Evolutionary conservation across 1,139 yeast genomes (phyloP), one percentile per base, ranked within the genome.

Genomic region (Yamadazyma taylorii): DNA sequence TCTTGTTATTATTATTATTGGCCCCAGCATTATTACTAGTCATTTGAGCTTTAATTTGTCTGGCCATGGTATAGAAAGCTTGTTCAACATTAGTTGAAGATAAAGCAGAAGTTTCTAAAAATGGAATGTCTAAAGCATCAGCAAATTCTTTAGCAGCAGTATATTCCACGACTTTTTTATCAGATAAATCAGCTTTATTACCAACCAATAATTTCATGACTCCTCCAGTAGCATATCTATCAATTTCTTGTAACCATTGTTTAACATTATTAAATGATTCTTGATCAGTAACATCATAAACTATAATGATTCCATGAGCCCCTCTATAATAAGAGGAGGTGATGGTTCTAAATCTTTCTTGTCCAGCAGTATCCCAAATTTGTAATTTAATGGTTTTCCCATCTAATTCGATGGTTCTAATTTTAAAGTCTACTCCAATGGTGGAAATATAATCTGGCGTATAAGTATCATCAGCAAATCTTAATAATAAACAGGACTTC

Each of bases 331-430:
- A 92, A 10, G 97, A 88, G 11, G 97, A 87, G 9, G 98, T 94
- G 69, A 92, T 92, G 40, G 98, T 92, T 69, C 97, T 81, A 72
- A 92, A 92, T 54, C 98, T 77, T 65, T 92, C 98, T 70, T 92
- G 98, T 30, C 98, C 98, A 7, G 98, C 98, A 37, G 98, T 92
- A 61, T 92, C 98, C 98, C 98, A 92, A 60, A 92, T 90, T 69
- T 92, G 98, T 56, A 94, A 76, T 71, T 92, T 92, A 61, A 92
- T 94, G 40, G 96, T 89, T 73, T 92, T 92, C 48, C 97, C 98
- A 52, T 92, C 97, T 47, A 92, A 74, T 56, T 90, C 97, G 45
- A 92, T 88, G 37, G 97, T 92, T 73, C 97, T 87, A 67, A 92
- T 92, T 69, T 92, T 92, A 73, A 92, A 92, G 61, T 92, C 98